Conservation (phyloP, 169 alveolate genomes). For the Cryptosporidium sp. region DNA sequence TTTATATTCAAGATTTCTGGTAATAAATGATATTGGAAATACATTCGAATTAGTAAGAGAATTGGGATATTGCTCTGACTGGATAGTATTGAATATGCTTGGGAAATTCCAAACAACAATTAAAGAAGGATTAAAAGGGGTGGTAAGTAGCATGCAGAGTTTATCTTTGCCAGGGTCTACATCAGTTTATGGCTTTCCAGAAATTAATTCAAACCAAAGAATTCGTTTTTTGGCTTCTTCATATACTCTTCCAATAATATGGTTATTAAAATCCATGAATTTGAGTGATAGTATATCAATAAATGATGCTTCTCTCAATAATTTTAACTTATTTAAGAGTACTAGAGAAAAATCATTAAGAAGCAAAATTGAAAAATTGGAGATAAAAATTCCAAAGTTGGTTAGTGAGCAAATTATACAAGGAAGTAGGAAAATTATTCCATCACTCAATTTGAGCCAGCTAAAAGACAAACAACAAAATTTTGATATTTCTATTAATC, state of each 20-base stretch:
- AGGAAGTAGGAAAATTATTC: conserved; percentile 1
- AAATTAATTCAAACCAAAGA: not conserved
- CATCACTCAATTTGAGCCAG: not conserved
- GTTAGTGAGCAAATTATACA: not conserved
- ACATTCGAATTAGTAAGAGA: not conserved
- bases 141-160: not conserved
- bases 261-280: not conserved
- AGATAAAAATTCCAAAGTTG: not conserved
- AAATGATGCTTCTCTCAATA: not conserved
- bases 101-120: conserved; percentile 1
- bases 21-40: conserved; percentile 19
- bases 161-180: not conserved
- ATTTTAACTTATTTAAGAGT: not conserved
- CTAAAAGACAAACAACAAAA: not conserved
- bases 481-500: not conserved
- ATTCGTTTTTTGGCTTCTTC: not conserved
- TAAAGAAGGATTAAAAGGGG: not conserved
- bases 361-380: not conserved
- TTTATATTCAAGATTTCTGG: conserved; percentile 22
- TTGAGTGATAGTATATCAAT: not conserved
- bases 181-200: conserved; percentile 7
- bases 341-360: not conserved
- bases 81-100: not conserved
- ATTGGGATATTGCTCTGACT: conserved; percentile 39
- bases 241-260: not conserved